Base-by-base conservation (phyloP, 495 filamentous ascomycete genomes). In the Baudoinia panamericana region DNA sequence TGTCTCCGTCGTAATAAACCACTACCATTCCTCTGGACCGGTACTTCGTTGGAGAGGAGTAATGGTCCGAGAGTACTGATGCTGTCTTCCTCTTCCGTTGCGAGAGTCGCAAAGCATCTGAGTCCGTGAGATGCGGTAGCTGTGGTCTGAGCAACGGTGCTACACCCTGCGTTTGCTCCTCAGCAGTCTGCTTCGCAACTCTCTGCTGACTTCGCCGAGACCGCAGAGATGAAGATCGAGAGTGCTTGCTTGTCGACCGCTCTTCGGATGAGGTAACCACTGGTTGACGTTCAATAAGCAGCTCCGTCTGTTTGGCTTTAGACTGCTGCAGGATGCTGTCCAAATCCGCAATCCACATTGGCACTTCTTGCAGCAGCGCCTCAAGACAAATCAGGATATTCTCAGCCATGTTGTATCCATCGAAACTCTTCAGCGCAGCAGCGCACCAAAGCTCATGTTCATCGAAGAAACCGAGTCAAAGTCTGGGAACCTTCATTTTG, bases 1-100 rank as follows among this genome's bases (percentile, higher is more conserved):
- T 78, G 41, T 82, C 75, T 50, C 81, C 81, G 56, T 94, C 85
- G 57, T 93, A 94, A 56, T 86, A 82, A 29, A 94, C 80, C 20
- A 88, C 76, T 40, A 92, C 75, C 71, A 84, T 85, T 45, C 72
- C 75, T 39, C 81, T 72, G 10, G 73, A 77, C 40, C 82, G 76
- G 55, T 79, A 83, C 17, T 67, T 66, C 55, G 67, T 30, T 52
- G 72, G 41, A 51, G 63, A 49, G 34, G 59, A 47, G 47, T 53
- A 26, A 26, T 41, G 43, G 29, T 54, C 64, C 23, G 73, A 77
- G 18, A 70, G 53, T 43, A 76, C 59, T 6, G 76, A 79, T 9
- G 68, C 67, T 8, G 72, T 72, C 51, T 76, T 76, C 27, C 70
- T 67, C 41, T 72, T 70, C 48, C 72, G 65, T 62, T 65, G 54